phyloP scores from a whole-genome alignment of 2,329 filamentous ascomycete genomes.

The Pleurostoma richardsiae region DNA sequence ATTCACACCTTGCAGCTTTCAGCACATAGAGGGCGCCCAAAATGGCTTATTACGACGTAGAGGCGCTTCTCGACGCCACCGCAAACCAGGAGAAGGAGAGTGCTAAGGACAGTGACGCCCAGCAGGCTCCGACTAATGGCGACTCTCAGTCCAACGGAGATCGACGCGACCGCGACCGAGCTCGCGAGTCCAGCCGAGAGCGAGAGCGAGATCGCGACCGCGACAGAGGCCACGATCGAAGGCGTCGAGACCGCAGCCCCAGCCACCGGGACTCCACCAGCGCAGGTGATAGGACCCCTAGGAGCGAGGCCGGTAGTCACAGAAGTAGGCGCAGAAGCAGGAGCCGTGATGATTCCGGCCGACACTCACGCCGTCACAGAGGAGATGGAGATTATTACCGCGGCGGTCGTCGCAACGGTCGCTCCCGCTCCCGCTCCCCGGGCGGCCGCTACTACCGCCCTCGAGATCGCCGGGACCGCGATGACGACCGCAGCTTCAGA shows the following conservation, averaged over 20 bases:
- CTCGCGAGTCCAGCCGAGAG: slow-evolving; percentile 50
- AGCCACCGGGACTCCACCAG: slow-evolving; percentile 53
- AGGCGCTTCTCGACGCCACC: slow-evolving; percentile 84
- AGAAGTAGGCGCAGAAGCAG: slow-evolving; percentile 77
- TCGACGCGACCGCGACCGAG: slow-evolving; percentile 51
- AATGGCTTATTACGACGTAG: slow-evolving; percentile 74
- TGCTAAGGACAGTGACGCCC: background rate
- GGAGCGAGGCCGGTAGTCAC: slow-evolving; percentile 73
- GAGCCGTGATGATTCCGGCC: slow-evolving; percentile 71
- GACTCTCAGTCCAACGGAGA: slow-evolving; percentile 14
- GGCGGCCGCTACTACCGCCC: slow-evolving; percentile 50
- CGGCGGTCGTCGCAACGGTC: slow-evolving; percentile 52
- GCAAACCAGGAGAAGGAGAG: slow-evolving; percentile 49
- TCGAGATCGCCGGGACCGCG: slow-evolving; percentile 40
- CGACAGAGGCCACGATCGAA: slow-evolving; percentile 28
- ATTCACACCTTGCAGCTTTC: background rate
- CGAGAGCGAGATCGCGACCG: slow-evolving; percentile 39
- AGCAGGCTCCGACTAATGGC: slow-evolving; percentile 22
- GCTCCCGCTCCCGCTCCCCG: slow-evolving; percentile 69
- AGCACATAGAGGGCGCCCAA: slow-evolving; percentile 5
- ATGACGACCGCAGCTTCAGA: slow-evolving; percentile 25
- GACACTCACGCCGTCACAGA: slow-evolving; percentile 68
- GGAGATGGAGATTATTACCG: slow-evolving; percentile 69
- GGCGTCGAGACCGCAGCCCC: slow-evolving; percentile 35
- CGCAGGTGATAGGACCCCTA: slow-evolving; percentile 55